These are phyloP conservation scores for Metschnikowia proteae DNA, from an alignment of 805 yeast genomes.

Conservation along the genomic window DNA sequence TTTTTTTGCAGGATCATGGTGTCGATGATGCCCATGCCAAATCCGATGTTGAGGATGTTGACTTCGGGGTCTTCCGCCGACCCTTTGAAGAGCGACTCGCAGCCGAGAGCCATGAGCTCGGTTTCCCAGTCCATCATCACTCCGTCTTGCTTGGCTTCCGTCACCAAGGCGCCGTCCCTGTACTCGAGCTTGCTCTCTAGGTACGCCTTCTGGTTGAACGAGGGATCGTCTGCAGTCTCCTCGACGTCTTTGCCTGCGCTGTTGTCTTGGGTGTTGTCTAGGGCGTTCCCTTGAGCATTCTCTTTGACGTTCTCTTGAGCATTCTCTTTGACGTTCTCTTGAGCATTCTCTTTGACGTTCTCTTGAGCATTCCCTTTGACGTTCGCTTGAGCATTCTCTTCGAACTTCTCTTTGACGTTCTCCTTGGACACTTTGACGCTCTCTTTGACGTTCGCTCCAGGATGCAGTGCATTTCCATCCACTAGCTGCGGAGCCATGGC, in stretches of 20 bases:
- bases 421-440: constrained; percentile 19
- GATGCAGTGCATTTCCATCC: constrained; percentile 5
- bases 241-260: constrained; percentile 5
- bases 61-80: constrained; percentile 35
- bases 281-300: not conserved
- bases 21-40: constrained; percentile 97
- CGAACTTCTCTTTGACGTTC: constrained; percentile 4
- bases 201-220: constrained; percentile 61
- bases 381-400: not conserved
- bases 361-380: too few species aligned
- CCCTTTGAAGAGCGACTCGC: constrained; percentile 63
- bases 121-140: constrained; percentile 99
- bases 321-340: constrained; percentile 13
- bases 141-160: constrained; percentile 74
- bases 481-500: constrained; percentile 13
- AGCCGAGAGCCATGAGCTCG: constrained; percentile 74
- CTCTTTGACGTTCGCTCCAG: not conserved
- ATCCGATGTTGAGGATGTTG: constrained; percentile 78
- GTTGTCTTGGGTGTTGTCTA: not conserved
- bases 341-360: constrained; percentile 16
- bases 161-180: constrained; percentile 63
- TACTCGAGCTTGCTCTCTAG: constrained; percentile 65
- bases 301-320: not conserved
- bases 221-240: constrained; percentile 40
- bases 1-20: constrained; percentile 49